phyloP scores from a whole-genome alignment of 176 grass and related monocot genomes.

The Eleusine indica region DNA sequence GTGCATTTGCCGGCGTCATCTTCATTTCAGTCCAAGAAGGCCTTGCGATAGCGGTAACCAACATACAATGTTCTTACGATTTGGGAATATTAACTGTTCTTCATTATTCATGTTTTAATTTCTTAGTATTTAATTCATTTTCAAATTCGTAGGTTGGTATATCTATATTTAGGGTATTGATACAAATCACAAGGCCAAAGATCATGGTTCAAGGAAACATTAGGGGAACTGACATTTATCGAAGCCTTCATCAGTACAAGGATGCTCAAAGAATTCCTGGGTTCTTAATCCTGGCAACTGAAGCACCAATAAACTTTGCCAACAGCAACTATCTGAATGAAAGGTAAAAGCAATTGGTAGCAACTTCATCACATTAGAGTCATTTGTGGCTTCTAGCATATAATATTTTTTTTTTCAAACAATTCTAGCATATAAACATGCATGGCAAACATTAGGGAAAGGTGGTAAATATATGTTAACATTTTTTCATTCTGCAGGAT shows the following conservation, averaged over 20 bases:
- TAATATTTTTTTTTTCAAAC: not conserved
- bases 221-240: conserved; percentile 75
- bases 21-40: conserved; percentile 93
- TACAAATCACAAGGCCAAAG: conserved; percentile 92
- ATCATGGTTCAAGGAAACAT: conserved; percentile 77
- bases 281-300: conserved; percentile 80
- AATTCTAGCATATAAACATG: too few species aligned
- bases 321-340: conserved; percentile 94
- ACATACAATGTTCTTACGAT: not conserved
- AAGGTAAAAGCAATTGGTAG: conserved; percentile 50
- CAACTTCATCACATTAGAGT: not conserved
- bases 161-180: conserved; percentile 80
- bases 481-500: conserved; percentile 50
- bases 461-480: conserved; percentile 1
- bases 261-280: conserved; percentile 87
- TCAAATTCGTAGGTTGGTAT: conserved; percentile 67
- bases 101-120: not conserved
- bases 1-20: conserved; percentile 87
- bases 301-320: conserved; percentile 93
- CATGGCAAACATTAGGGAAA: not conserved
- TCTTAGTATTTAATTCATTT: not conserved
- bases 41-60: conserved; percentile 82
- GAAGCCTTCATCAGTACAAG: conserved; percentile 84
- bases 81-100: not conserved
- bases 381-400: not conserved